phyloP scores from a whole-genome alignment of 2,329 filamentous ascomycete genomes.

The Ophiostoma ips region DNA sequence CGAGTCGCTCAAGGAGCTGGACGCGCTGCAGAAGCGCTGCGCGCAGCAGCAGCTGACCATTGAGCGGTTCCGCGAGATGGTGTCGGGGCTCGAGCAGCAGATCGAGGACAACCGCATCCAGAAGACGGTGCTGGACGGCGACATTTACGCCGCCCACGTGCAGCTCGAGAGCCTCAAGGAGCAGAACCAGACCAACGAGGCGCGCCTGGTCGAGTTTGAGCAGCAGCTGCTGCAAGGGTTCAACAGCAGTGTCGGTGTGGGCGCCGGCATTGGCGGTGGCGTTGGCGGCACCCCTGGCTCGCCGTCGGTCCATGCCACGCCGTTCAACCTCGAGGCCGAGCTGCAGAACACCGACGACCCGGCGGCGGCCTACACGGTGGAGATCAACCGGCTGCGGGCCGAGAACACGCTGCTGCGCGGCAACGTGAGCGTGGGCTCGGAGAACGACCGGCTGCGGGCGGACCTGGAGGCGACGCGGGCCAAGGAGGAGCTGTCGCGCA shows the following conservation, averaged over 20 bases:
- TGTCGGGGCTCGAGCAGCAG: slow-evolving; percentile 19
- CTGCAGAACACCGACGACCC: slow-evolving; percentile 34
- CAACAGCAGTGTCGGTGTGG: slow-evolving; percentile 11
- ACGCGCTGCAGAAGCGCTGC: slow-evolving; percentile 22
- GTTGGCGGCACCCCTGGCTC: background rate
- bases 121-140: slow-evolving; percentile 27
- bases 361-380: slow-evolving; percentile 30
- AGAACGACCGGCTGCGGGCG: slow-evolving; percentile 38
- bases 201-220: slow-evolving; percentile 43
- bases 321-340: slow-evolving; percentile 45
- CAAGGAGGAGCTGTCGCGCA: slow-evolving; percentile 36
- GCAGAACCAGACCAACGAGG: slow-evolving; percentile 34
- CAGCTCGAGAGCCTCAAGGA: slow-evolving; percentile 25
- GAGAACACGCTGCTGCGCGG: slow-evolving; percentile 46
- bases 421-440: slow-evolving; percentile 38
- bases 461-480: slow-evolving; percentile 42
- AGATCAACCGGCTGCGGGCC: slow-evolving; percentile 44
- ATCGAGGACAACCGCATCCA: slow-evolving; percentile 30
- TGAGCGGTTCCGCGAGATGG: slow-evolving; percentile 16
- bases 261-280: too few relatives aligned
- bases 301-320: slow-evolving; percentile 9
- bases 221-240: slow-evolving; percentile 36
- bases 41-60: slow-evolving; percentile 16
- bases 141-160: slow-evolving; percentile 30
- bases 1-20: slow-evolving; percentile 27